Conservation (phyloP, 768 basidiomycete genomes). For the Pulveroboletus sp. region DNA sequence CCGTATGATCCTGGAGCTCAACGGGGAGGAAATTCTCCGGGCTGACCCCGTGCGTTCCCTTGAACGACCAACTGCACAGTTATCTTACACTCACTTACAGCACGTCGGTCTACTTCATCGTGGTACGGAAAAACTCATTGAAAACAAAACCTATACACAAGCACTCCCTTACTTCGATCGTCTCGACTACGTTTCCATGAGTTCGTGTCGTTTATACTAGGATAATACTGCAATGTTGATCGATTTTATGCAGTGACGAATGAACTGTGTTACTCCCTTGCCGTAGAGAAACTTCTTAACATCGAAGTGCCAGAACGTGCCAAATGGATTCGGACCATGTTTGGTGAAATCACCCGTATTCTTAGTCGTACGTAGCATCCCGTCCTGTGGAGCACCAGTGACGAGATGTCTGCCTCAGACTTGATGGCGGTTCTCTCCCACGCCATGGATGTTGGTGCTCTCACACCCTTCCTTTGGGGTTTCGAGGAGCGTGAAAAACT, state of each 20-base stretch:
- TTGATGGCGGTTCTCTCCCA: constrained; percentile 96
- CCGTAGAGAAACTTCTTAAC: constrained; percentile 97
- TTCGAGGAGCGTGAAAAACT: constrained; percentile 99
- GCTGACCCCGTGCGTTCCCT: constrained; percentile 63
- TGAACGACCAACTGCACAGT: neutral
- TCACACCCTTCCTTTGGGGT: constrained; percentile 99
- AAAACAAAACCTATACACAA: constrained; percentile 98
- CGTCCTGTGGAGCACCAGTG: neutral
- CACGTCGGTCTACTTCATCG: constrained; percentile 96
- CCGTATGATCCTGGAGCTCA: constrained; percentile 93
- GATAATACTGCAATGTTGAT: neutral
- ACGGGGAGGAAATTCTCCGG: constrained; percentile 91
- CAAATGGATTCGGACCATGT: constrained; percentile 96
- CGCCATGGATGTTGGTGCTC: constrained; percentile 95
- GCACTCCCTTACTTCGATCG: constrained; percentile 98
- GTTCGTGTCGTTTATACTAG: constrained; percentile 42
- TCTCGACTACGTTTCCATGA: constrained; percentile 99
- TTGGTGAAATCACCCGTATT: constrained; percentile 94
- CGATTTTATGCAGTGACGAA: constrained; percentile 78
- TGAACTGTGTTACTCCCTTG: constrained; percentile 93
- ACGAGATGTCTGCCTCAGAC: constrained; percentile 41
- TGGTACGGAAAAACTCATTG: constrained; percentile 97
- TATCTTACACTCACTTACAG: constrained; percentile 33
- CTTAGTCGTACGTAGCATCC: constrained; percentile 68
- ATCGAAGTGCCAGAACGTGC: constrained; percentile 95